phyloP scores from a whole-genome alignment of 306 rosid genomes.

The Cicer bijugum region DNA sequence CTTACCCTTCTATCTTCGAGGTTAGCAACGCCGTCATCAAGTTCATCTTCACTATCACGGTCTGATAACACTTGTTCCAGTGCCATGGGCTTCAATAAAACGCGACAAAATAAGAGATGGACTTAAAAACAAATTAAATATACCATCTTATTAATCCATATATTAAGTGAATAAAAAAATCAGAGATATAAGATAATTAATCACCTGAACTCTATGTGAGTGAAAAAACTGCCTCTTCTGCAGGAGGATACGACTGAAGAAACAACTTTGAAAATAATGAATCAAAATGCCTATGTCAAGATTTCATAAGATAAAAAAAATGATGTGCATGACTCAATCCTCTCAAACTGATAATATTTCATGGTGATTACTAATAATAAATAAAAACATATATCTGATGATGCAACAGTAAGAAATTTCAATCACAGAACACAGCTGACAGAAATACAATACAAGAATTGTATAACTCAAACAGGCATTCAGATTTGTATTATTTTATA shows the following conservation, averaged over 20 bases:
- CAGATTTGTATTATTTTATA: conserved; percentile 6
- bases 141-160: conserved; percentile 5
- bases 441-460: conserved; percentile 19
- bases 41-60: conserved; percentile 91
- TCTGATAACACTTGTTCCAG: conserved; percentile 87
- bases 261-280: conserved; percentile 43
- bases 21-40: conserved; percentile 89
- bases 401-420: conserved; percentile 23
- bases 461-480: conserved; percentile 28
- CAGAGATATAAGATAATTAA: conserved; percentile 39
- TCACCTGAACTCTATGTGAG: conserved; percentile 99
- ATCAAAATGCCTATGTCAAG: conserved; percentile 36
- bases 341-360: conserved; percentile 32
- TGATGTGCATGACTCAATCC: neutral
- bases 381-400: neutral
- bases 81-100: conserved; percentile 79
- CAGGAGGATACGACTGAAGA: conserved; percentile 79
- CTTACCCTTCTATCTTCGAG: conserved; percentile 96
- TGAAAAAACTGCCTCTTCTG: conserved; percentile 98
- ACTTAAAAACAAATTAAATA: conserved; percentile 30
- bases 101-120: conserved; percentile 22
- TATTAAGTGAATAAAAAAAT: conserved; percentile 26
- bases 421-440: conserved; percentile 30
- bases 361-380: neutral
- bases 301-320: conserved; percentile 5